Conservation (phyloP, 305 asterid species). For the Fraxinus greggii region DNA sequence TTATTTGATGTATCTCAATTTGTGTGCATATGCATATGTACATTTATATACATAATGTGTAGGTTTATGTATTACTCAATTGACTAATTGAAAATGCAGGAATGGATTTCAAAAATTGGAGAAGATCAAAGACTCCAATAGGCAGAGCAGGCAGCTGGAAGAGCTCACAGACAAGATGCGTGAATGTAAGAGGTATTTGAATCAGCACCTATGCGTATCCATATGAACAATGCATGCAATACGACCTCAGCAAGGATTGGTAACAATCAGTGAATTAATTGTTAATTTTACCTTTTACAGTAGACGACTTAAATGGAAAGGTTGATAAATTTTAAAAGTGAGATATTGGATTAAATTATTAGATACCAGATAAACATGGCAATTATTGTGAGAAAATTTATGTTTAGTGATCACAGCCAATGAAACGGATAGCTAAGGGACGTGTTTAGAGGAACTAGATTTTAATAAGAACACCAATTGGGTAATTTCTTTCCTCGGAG, state of each 20-base stretch:
- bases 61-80: slow-evolving; percentile 7
- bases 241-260: neutral
- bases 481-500: neutral
- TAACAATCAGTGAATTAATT: slow-evolving; percentile 14
- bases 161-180: slow-evolving; percentile 96
- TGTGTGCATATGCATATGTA: neutral
- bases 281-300: slow-evolving; percentile 1
- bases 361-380: neutral
- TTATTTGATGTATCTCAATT: neutral
- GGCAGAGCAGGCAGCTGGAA: slow-evolving; percentile 94
- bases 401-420: neutral
- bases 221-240: slow-evolving; percentile 2
- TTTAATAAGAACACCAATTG: neutral
- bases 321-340: neutral
- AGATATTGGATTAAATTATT: neutral
- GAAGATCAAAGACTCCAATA: slow-evolving; percentile 80
- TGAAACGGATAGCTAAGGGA: neutral
- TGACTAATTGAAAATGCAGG: slow-evolving; percentile 39
- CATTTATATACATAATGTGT: neutral
- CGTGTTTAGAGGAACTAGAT: neutral
- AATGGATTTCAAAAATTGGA: slow-evolving; percentile 98
- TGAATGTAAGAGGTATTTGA: slow-evolving; percentile 82
- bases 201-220: slow-evolving; percentile 10
- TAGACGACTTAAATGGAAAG: slow-evolving; percentile 3
- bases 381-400: neutral